Evolutionary conservation across 495 filamentous ascomycete species (phyloP), one percentile per base, ranked within the genome.

Genomic region (Cryomyces minteri): DNA sequence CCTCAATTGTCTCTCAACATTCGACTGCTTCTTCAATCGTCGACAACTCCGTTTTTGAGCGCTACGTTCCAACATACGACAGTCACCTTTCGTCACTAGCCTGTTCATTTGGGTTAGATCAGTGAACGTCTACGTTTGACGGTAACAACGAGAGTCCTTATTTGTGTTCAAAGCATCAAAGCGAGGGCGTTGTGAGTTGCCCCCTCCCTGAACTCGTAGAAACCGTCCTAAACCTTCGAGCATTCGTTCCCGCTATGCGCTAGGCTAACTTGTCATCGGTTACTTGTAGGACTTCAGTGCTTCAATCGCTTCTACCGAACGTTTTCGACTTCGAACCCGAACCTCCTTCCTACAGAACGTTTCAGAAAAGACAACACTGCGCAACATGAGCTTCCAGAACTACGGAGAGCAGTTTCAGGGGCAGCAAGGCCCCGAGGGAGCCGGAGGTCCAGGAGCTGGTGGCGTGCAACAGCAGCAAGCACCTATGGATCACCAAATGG

Each of bases 401-500:
- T 47, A 55, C 50, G 18, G 18, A 25, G 52, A 62, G 31, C 30
- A 31, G 28, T 55, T 58, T 41, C 57, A 55, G 40, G 56, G 59
- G 50, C 56, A 61, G 40, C 49, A 53, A 29, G 45, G 49, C 37
- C 38, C 45, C 44, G 59, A 62, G 44, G 60, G 60, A 30, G 33
- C 47, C 32, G 52, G 45, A 43, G 51, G 41, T n/a, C 46, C 54
- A 18, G 54, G 43, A 41, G 52, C 34, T 11, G 48, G 43, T 36
- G 48, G 34, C 8, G 51, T 30, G 31, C 43, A 49, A 31, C 49
- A 53, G 47, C 49, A 49, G 37, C 58, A 55, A 44, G 51, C 45
- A 44, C 51, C 52, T 18, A 52, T 57, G 40, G 60, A 57, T 32
- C 68, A 76, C 55, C 64, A 59, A 44, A 62, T 72, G 31, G 77